Evolutionary conservation across 257 asterid species (phyloP), one percentile per base, ranked within the genome.

Genomic region (Solanum corneliomulleri): DNA sequence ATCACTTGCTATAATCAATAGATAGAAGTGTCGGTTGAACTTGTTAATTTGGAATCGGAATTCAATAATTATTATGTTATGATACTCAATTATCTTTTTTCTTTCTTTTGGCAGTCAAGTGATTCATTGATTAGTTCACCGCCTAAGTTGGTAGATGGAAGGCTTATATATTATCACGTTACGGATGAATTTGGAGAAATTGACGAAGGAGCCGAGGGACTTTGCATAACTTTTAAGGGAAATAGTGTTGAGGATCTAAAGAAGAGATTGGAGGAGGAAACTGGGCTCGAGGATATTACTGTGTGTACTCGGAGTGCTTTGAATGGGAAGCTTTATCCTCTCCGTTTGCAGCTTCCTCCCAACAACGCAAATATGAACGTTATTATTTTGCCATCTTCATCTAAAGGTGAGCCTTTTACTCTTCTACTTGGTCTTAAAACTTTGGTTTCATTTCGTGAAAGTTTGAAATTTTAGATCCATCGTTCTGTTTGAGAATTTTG

Each of bases 331-430:
- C 95, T 97, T 77, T 95, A 92, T 85, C 99, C 99, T 85, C 99
- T 97, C 27, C 98, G 94, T 52, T 92, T 97, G 87, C 98, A 94
- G 90, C 98, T 97, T 88, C 99, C 99, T 70, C 99, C 99, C 44
- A 95, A 97, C 86, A 94, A 95, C 25, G 84, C 96, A 15, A 89
- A 91, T 76, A 94, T 97, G 97, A 93, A 93, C 42, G 92, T 97
- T 74, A 82, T 96, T 52, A 90, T 97, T 20, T 89, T 94, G 83
- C 98, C 96, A 21, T 89, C 98, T 13, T 90, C 97, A 42, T 90
- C 97, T 13, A 89, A 88, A 88, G 98, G 98, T 93, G 39, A 88
- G 69, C 6, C 27, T 66, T 78, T 35, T 75, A 9, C 76, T 64
- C 0, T 66, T 78, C 47, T 64, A 7, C 71, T 86, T 66, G 87